Conservation (phyloP, 495 filamentous ascomycete genomes). For the Hypoxylon rickii region DNA sequence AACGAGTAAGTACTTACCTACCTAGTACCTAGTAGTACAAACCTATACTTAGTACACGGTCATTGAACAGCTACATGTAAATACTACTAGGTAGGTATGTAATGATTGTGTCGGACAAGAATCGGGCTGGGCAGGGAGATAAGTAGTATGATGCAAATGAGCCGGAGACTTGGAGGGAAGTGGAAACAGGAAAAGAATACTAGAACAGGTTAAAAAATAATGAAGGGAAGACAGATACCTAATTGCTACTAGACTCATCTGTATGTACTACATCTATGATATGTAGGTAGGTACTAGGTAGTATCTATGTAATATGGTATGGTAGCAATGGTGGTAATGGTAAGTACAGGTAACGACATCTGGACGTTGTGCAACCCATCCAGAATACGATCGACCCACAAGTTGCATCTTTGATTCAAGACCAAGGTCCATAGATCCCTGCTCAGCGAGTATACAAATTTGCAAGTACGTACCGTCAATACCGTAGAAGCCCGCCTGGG, state of each 20-base stretch:
- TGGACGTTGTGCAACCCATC: slow-evolving; percentile 1
- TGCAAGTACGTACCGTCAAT: neutral
- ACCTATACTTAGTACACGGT: too few relatives aligned
- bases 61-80: neutral
- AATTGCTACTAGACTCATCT: too few relatives aligned
- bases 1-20: too few relatives aligned
- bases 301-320: neutral
- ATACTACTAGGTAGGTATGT: neutral
- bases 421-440: neutral
- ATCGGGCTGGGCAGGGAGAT: slow-evolving; percentile 16
- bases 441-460: neutral
- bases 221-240: neutral
- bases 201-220: neutral
- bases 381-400: neutral
- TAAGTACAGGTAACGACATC: neutral
- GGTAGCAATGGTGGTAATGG: too few relatives aligned
- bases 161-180: slow-evolving; percentile 1
- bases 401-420: neutral
- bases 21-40: too few relatives aligned
- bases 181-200: neutral
- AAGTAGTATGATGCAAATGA: slow-evolving; percentile 23
- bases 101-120: slow-evolving; percentile 15
- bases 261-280: too few relatives aligned
- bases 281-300: too few relatives aligned
- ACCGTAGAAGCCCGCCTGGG: neutral